Base-by-base conservation (phyloP, 345 rosid genomes). In the Aquilaria malaccensis region DNA sequence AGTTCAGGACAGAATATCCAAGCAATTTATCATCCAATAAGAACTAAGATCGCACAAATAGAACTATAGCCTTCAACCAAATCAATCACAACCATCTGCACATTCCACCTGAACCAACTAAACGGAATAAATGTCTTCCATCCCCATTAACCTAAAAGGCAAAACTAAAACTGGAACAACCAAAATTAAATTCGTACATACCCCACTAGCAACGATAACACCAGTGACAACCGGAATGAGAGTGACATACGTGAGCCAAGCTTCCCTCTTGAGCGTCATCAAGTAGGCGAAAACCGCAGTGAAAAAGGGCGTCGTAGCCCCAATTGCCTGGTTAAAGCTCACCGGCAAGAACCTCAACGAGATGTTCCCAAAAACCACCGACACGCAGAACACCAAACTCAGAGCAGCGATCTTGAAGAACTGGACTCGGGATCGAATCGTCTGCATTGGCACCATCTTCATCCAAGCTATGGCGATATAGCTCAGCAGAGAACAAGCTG, bases 371-470 rank as follows among this genome's bases (percentile, higher is more conserved):
- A 88, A 83, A 7, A 91, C 96, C 49, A 91, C 97, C 50, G 97
- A 91, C 60, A 91, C 82, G 50, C 97, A 91, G 70, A 91, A 91
- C 13, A 91, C 85, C 61, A 91, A 74, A 66, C 94, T 83, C 3
- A 91, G 68, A 10, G 91, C 80, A 0, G 96, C 58, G 85, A 91
- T 91, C 88, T 91, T 91, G 45, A 91, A 30, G 72, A 91, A 84
- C 69, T 91, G 97, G 41, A 73, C 74, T 13, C 88, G 74, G 29
- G 97, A 88, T 47, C 96, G 85, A 58, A 91, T 83, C 33, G 94
- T 91, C 67, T 91, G 97, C 94, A 91, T 81, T 7, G 97, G 97
- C 6, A 91, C 97, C 85, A 91, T 77, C 81, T 84, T 88, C 76
- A 91, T 50, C 96, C 97, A 88, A 6, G 86, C 96, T 64, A 91